Evolutionary conservation across 148 eudicot species (phyloP).

Genomic region (Dysphania ambrosioides): DNA sequence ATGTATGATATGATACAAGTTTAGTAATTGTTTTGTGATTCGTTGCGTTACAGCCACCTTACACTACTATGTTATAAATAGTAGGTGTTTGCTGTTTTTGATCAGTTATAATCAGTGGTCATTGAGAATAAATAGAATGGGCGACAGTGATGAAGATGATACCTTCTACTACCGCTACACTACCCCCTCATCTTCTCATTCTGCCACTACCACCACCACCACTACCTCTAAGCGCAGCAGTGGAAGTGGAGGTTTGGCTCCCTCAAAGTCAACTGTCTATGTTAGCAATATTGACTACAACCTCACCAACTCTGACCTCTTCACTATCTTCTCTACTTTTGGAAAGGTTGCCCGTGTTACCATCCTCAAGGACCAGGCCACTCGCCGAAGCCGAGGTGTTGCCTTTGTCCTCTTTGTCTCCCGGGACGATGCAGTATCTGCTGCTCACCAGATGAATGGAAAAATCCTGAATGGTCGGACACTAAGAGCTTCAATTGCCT

Average conservation of each 20-base stretch:
- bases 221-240: slow-evolving; percentile 32
- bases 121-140: not conserved
- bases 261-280: slow-evolving; percentile 92
- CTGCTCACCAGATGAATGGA: slow-evolving; percentile 53
- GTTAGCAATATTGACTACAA: slow-evolving; percentile 72
- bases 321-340: slow-evolving; percentile 89
- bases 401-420: slow-evolving; percentile 82
- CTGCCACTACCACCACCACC: slow-evolving; percentile 25
- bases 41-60: no score
- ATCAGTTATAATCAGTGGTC: not conserved
- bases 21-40: no score
- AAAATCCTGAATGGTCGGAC: slow-evolving; percentile 73
- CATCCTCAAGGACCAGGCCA: slow-evolving; percentile 59
- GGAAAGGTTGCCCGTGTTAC: slow-evolving; percentile 94
- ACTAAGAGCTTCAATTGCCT: slow-evolving; percentile 64
- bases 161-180: slow-evolving; percentile 74
- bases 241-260: slow-evolving; percentile 62
- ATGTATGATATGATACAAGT: no score
- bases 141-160: slow-evolving; percentile 71
- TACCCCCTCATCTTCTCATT: slow-evolving; percentile 37
- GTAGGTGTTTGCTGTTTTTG: not conserved
- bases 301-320: slow-evolving; percentile 84
- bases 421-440: slow-evolving; percentile 56
- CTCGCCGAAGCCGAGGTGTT: slow-evolving; percentile 80
- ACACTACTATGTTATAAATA: no score